A percentile compares a stretch with the other conserved stretches of the same genome.
These are phyloP conservation scores for Fusarium sp. DNA, from an alignment of 2,329 filamentous ascomycete species.

Conservation along the genomic window DNA sequence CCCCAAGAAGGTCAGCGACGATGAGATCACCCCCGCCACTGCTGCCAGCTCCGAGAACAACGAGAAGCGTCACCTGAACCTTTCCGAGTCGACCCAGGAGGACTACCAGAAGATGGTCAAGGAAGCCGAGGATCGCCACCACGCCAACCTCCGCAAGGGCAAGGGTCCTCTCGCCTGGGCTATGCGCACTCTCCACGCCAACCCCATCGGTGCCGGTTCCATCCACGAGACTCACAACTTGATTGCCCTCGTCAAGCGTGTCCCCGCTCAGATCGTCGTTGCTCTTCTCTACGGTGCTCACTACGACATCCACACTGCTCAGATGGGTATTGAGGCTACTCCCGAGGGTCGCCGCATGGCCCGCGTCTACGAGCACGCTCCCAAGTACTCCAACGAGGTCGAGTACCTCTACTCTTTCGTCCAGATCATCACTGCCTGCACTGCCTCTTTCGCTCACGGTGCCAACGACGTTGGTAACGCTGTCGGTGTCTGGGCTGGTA, in stretches of 20 bases:
- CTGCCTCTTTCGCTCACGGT: slow-evolving; percentile 79
- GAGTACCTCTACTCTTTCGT: slow-evolving; percentile 76
- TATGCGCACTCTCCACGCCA: slow-evolving; percentile 79
- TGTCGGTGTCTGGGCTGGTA: slow-evolving; percentile 75
- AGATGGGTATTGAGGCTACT: slow-evolving; percentile 75
- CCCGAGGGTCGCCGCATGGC: slow-evolving; percentile 78
- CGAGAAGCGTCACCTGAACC: slow-evolving; percentile 57
- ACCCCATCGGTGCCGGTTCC: slow-evolving; percentile 76
- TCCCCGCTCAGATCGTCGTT: slow-evolving; percentile 74
- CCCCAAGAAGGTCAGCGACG: slow-evolving; percentile 33
- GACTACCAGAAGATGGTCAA: slow-evolving; percentile 71
- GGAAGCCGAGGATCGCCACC: slow-evolving; percentile 66
- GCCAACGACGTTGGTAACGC: slow-evolving; percentile 82
- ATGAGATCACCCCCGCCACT: slow-evolving; percentile 50
- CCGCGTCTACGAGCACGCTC: slow-evolving; percentile 65
- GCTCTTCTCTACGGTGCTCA: slow-evolving; percentile 77
- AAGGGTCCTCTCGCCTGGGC: slow-evolving; percentile 82
- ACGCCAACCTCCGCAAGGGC: slow-evolving; percentile 70
- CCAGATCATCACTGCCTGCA: slow-evolving; percentile 75
- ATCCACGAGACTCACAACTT: slow-evolving; percentile 82
- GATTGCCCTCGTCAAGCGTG: slow-evolving; percentile 68
- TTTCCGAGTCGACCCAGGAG: slow-evolving; percentile 56
- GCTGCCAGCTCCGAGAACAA: slow-evolving; percentile 44
- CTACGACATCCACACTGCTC: slow-evolving; percentile 85
- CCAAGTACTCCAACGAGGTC: slow-evolving; percentile 77